These are phyloP conservation scores for Coemansia sp. DNA, from an alignment of 192 early-diverging fungal species.

Conservation along the genomic window DNA sequence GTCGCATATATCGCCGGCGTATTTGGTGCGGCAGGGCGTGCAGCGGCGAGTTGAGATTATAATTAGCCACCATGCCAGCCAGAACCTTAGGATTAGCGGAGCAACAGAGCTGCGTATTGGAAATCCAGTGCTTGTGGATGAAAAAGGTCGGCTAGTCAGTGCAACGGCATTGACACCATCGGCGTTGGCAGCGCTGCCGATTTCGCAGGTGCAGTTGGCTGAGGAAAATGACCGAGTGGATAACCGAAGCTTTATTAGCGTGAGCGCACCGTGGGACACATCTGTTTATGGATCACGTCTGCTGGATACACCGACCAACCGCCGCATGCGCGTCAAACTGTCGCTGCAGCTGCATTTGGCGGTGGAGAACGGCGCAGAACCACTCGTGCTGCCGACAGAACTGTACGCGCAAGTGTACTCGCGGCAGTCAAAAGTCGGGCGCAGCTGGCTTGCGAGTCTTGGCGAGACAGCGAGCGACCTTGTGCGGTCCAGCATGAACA, in stretches of 20 bases:
- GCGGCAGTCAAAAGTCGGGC: slow-evolving; percentile 32
- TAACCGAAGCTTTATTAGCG: slow-evolving; percentile 62
- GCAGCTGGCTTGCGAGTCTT: slow-evolving; percentile 23
- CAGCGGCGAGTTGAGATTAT: slow-evolving; percentile 67
- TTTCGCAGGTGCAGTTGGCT: slow-evolving; percentile 49
- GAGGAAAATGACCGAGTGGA: slow-evolving; percentile 56
- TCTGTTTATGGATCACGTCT: slow-evolving; percentile 68
- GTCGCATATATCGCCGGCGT: slow-evolving; percentile 43
- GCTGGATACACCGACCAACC: slow-evolving; percentile 63
- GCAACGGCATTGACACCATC: neutral
- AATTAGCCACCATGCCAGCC: slow-evolving; percentile 68
- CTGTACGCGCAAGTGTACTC: slow-evolving; percentile 62
- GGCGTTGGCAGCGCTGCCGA: slow-evolving; percentile 13
- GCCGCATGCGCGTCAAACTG: slow-evolving; percentile 62
- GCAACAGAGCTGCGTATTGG: slow-evolving; percentile 18
- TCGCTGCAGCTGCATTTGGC: slow-evolving; percentile 58
- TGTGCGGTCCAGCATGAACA: slow-evolving; percentile 1
- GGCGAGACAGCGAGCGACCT: slow-evolving; percentile 17
- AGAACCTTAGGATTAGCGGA: slow-evolving; percentile 59
- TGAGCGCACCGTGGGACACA: slow-evolving; percentile 72
- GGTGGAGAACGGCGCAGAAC: slow-evolving; percentile 59
- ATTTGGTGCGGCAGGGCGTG: slow-evolving; percentile 71
- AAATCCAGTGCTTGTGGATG: slow-evolving; percentile 57
- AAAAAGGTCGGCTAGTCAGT: slow-evolving; percentile 56
- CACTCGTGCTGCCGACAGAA: slow-evolving; percentile 61